Evolutionary conservation across 2,329 filamentous ascomycete genomes (phyloP).

Genomic region (Xylariaceae sp.): DNA sequence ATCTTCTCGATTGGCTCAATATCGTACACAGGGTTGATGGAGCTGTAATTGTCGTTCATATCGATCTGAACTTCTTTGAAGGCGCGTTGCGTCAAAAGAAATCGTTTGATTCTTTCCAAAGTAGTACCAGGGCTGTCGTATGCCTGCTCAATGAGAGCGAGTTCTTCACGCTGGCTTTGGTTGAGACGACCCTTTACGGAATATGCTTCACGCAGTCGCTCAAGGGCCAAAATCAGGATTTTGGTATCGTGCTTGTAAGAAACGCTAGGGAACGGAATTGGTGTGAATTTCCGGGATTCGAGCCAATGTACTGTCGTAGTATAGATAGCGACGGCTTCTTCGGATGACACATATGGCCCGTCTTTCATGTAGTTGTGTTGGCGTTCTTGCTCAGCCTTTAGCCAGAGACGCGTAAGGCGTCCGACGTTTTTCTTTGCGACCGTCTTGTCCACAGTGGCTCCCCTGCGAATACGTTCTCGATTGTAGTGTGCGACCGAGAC

Average conservation of each 20-base stretch:
- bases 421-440: slow-evolving; percentile 99
- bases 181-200: slow-evolving; percentile 96
- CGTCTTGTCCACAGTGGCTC: slow-evolving; percentile 97
- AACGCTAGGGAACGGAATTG: slow-evolving; percentile 96
- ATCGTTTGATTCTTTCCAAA: slow-evolving; percentile 92
- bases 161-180: slow-evolving; percentile 93
- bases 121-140: slow-evolving; percentile 98
- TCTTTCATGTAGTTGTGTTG: slow-evolving; percentile 99
- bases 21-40: slow-evolving; percentile 98
- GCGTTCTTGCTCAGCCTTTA: slow-evolving; percentile 96
- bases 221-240: slow-evolving; percentile 91
- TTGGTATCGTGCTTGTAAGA: slow-evolving; percentile 99
- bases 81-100: slow-evolving; percentile 91
- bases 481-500: slow-evolving; percentile 99
- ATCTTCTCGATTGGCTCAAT: slow-evolving; percentile 99
- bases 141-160: slow-evolving; percentile 95
- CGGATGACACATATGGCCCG: slow-evolving; percentile 94
- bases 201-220: slow-evolving; percentile 90
- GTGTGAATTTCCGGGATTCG: slow-evolving; percentile 96
- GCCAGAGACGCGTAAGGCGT: slow-evolving; percentile 88
- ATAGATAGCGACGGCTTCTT: slow-evolving; percentile 98
- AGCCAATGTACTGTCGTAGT: slow-evolving; percentile 99
- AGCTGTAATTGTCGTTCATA: slow-evolving; percentile 99
- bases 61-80: slow-evolving; percentile 99
- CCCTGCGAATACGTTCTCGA: slow-evolving; percentile 90